Conservation (phyloP, 1,284 basidiomycete genomes). For the Paramarasmius palmivorus region DNA sequence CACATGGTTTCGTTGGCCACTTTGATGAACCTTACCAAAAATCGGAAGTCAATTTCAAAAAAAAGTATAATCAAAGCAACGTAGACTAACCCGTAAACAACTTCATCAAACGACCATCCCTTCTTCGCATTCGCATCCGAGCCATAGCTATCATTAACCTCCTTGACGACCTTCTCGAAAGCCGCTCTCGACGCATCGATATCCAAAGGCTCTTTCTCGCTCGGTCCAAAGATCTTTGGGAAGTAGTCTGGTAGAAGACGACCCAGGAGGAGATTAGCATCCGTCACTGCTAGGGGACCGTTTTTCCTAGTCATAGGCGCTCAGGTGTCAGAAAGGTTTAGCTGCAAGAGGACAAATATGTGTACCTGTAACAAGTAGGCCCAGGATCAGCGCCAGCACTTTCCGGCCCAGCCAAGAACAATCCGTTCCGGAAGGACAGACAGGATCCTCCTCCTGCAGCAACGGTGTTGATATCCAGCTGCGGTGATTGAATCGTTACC, state of each 20-base stretch:
- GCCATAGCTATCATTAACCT: slow-evolving; percentile 64
- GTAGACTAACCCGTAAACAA: slow-evolving; percentile 75
- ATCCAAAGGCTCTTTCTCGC: slow-evolving; percentile 83
- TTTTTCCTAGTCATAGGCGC: no score
- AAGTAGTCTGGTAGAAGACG: slow-evolving; percentile 83
- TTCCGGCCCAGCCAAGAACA: slow-evolving; percentile 83
- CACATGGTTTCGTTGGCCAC: slow-evolving; percentile 96
- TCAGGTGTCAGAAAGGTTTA: slow-evolving; percentile 11
- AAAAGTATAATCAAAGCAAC: slow-evolving; percentile 1
- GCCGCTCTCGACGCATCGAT: slow-evolving; percentile 59
- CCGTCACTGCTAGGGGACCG: slow-evolving; percentile 83
- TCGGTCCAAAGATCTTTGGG: slow-evolving; percentile 86
- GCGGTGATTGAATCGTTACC: slow-evolving; percentile 85
- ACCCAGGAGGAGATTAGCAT: slow-evolving; percentile 84
- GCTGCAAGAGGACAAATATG: background rate
- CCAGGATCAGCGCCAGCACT: slow-evolving; percentile 86
- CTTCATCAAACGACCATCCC: slow-evolving; percentile 76
- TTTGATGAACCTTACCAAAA: slow-evolving; percentile 73
- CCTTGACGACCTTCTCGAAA: slow-evolving; percentile 66
- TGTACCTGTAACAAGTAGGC: slow-evolving; percentile 77
- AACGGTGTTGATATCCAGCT: slow-evolving; percentile 87
- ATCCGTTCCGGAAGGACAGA: slow-evolving; percentile 77
- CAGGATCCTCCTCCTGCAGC: slow-evolving; percentile 89
- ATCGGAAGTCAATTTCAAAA: background rate
- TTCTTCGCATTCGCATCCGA: slow-evolving; percentile 25